phyloP scores from a whole-genome alignment of 2,329 filamentous ascomycete genomes.

The Claviceps sp. region DNA sequence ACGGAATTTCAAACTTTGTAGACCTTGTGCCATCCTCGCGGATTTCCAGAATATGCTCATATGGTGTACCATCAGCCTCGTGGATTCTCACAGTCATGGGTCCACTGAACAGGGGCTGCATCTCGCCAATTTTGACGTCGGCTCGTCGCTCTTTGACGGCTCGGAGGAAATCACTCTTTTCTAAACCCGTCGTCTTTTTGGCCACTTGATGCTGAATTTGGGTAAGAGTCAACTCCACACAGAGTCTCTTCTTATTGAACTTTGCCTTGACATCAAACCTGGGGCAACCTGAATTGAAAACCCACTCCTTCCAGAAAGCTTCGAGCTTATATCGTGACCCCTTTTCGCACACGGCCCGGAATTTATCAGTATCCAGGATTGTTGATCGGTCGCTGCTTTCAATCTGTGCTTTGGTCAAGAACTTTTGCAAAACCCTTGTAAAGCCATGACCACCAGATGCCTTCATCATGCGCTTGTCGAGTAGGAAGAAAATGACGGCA shows the following conservation, averaged over 20 bases:
- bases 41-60: constrained; percentile 95
- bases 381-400: constrained; percentile 48
- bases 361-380: constrained; percentile 60
- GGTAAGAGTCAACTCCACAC: constrained; percentile 79
- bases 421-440: constrained; percentile 69
- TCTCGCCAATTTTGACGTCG: constrained; percentile 52
- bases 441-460: constrained; percentile 70
- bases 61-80: constrained; percentile 93
- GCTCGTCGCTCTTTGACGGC: constrained; percentile 69
- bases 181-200: constrained; percentile 34
- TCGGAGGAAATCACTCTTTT: constrained; percentile 66
- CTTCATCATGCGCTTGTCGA: constrained; percentile 84
- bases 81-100: constrained; percentile 97
- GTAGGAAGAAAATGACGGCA: constrained; percentile 79
- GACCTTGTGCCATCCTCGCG: constrained; percentile 66
- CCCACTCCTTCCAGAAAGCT: constrained; percentile 87
- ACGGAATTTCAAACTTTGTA: constrained; percentile 81
- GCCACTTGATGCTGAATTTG: constrained; percentile 49
- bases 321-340: constrained; percentile 78
- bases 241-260: constrained; percentile 96
- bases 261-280: constrained; percentile 73
- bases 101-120: constrained; percentile 77
- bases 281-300: constrained; percentile 77
- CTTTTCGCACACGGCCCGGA: constrained; percentile 76
- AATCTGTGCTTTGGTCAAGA: constrained; percentile 74